These are phyloP conservation scores for Cicer bijugum DNA, from an alignment of 306 rosid genomes.

Conservation along the genomic window DNA sequence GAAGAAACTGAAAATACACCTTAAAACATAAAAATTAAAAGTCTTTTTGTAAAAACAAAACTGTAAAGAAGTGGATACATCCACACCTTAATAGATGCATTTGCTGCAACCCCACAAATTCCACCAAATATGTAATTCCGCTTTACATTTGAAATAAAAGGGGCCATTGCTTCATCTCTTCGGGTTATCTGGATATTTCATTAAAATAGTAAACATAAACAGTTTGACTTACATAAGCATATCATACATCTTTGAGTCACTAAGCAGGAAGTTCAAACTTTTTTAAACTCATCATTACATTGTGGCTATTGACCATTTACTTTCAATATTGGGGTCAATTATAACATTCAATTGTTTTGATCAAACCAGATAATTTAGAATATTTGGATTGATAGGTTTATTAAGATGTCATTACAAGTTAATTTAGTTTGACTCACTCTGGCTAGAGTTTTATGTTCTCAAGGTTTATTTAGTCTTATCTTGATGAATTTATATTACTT, in stretches of 20 bases:
- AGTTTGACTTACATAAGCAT: constrained; percentile 39
- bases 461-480: not conserved
- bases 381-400: constrained; percentile 6
- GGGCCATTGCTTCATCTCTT: constrained; percentile 96
- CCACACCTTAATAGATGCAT: constrained; percentile 77
- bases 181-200: constrained; percentile 79
- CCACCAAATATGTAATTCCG: constrained; percentile 96
- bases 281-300: constrained; percentile 11
- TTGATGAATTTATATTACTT: not conserved
- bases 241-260: constrained; percentile 38
- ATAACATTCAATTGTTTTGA: constrained; percentile 1
- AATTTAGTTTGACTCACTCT: constrained; percentile 21
- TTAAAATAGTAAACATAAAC: constrained; percentile 40
- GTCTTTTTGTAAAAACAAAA: constrained; percentile 19
- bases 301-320: constrained; percentile 17
- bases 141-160: constrained; percentile 78
- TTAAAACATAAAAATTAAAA: constrained; percentile 30
- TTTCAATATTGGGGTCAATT: constrained; percentile 11
- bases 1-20: constrained; percentile 36
- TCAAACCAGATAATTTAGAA: constrained; percentile 22
- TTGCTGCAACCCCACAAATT: constrained; percentile 86
- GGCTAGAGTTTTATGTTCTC: constrained; percentile 12
- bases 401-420: constrained; percentile 19
- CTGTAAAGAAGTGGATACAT: constrained; percentile 7
- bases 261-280: constrained; percentile 31